Percentiles rank a stretch among this genome's conserved stretches.
Evolutionary conservation across 768 basidiomycete species (phyloP).

Genomic region (Glaciozyma antarctica): DNA sequence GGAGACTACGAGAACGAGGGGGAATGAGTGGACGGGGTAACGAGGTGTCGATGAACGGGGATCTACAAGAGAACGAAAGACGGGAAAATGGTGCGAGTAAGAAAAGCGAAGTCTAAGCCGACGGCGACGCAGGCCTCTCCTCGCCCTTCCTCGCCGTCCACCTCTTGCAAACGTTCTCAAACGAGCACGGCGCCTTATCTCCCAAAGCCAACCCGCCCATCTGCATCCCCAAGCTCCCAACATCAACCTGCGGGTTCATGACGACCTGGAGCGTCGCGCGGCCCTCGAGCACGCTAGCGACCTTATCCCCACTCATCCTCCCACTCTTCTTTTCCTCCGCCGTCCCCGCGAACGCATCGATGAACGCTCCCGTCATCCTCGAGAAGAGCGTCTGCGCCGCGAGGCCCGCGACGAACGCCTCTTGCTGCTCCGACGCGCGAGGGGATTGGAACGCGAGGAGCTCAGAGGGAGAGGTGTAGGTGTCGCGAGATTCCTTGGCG

Average conservation of each 20-base stretch:
- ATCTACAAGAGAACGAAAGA: background rate
- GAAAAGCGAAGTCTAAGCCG: background rate
- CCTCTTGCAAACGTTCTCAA: slow-evolving; percentile 1
- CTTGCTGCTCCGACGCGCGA: background rate
- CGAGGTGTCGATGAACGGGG: background rate
- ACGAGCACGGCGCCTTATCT: background rate
- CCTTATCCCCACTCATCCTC: background rate
- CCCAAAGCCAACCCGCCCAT: background rate
- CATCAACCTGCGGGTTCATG: background rate
- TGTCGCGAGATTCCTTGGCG: slow-evolving; percentile 1
- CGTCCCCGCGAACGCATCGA: slow-evolving; percentile 70
- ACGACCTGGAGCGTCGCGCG: slow-evolving; percentile 27
- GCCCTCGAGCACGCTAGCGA: slow-evolving; percentile 31
- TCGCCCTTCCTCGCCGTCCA: background rate
- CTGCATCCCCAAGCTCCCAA: background rate
- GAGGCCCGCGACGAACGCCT: slow-evolving; percentile 51
- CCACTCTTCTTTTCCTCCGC: slow-evolving; percentile 5
- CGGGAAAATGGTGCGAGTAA: background rate
- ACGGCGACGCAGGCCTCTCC: background rate
- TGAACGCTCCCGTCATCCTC: slow-evolving; percentile 67
- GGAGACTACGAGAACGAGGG: too few relatives aligned
- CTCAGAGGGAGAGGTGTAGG: slow-evolving; percentile 13
- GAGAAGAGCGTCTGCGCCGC: slow-evolving; percentile 66
- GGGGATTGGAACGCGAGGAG: slow-evolving; percentile 2
- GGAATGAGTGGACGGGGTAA: too few relatives aligned